A percentile compares a stretch with the other conserved stretches of the same genome.
Conservation (phyloP, 129 eudicot genomes). For the Ambrosia trifida region DNA sequence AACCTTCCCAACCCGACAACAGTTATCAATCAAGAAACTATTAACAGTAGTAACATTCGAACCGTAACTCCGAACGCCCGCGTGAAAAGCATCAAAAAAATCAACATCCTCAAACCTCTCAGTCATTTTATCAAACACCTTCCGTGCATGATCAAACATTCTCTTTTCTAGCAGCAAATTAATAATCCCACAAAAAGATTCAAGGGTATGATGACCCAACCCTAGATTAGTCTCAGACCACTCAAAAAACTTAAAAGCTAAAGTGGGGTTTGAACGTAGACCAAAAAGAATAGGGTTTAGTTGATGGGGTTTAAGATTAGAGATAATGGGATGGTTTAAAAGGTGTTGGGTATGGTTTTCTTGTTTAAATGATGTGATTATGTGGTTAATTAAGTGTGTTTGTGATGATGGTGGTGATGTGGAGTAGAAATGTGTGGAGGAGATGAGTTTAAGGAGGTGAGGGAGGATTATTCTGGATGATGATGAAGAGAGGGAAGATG, state of each 20-base stretch:
- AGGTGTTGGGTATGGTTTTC: conserved; percentile 36
- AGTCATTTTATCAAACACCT: conserved; percentile 59
- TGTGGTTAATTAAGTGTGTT: conserved; percentile 29
- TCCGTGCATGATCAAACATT: conserved; percentile 58
- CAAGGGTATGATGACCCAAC: conserved; percentile 42
- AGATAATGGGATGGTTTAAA: conserved; percentile 33
- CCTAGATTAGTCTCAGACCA: conserved; percentile 58
- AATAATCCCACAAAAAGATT: conserved; percentile 42
- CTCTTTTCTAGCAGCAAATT: conserved; percentile 52
- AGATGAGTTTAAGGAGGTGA: conserved; percentile 34
- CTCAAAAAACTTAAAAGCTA: conserved; percentile 58
- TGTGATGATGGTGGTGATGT: conserved; percentile 35
- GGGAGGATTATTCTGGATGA: conserved; percentile 36
- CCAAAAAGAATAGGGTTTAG: conserved; percentile 44
- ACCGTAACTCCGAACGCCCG: conserved; percentile 37
- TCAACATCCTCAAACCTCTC: conserved; percentile 45
- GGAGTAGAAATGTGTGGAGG: conserved; percentile 25
- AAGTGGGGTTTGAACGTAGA: conserved; percentile 54
- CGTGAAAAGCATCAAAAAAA: conserved; percentile 45
- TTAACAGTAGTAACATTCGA: conserved; percentile 49
- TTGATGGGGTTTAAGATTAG: conserved; percentile 37
- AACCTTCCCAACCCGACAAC: conserved; percentile 55
- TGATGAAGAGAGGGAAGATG: conserved; percentile 2
- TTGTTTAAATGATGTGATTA: conserved; percentile 42
- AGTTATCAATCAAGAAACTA: conserved; percentile 61